Evolutionary conservation across 768 basidiomycete genomes (phyloP).

Genomic region (Lactarius vividus): DNA sequence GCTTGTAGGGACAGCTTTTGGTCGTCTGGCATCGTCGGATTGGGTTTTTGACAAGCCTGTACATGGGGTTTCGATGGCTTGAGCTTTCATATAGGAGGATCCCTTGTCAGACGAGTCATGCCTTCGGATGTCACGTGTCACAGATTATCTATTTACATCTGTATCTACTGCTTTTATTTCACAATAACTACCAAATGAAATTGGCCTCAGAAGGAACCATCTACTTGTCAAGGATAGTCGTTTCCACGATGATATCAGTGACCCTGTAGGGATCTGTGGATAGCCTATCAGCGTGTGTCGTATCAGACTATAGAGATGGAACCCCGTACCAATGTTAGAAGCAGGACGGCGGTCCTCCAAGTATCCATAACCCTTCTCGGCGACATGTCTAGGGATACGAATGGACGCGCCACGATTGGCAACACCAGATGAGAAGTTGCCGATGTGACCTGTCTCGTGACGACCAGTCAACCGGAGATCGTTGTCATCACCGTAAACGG

Average conservation of each 20-base stretch:
- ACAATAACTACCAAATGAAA: not conserved
- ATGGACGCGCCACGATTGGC: constrained; percentile 98
- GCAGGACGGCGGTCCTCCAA: constrained; percentile 96
- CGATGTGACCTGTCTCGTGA: constrained; percentile 97
- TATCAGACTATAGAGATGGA: constrained; percentile 9
- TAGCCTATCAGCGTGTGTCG: constrained; percentile 4
- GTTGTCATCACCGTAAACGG: constrained; percentile 98
- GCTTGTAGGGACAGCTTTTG: constrained; percentile 32
- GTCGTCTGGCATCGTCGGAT: constrained; percentile 23
- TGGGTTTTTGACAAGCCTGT: not conserved
- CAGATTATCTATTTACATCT: not conserved
- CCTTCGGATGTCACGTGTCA: not conserved
- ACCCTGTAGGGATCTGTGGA: constrained; percentile 89
- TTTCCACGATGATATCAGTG: constrained; percentile 85
- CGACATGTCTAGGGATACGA: constrained; percentile 93
- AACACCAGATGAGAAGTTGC: constrained; percentile 88
- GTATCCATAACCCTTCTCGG: constrained; percentile 90
- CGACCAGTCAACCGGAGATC: constrained; percentile 93
- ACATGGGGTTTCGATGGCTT: too few species aligned
- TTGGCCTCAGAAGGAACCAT: constrained; percentile 1
- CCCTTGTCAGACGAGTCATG: too few species aligned
- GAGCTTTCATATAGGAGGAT: too few species aligned
- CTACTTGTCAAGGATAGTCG: constrained; percentile 68
- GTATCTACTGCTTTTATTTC: constrained; percentile 2
- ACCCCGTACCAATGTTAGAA: constrained; percentile 87